These are phyloP conservation scores for Calcarisporium arbuscula DNA, from an alignment of 2,329 filamentous ascomycete species.

Conservation along the genomic window DNA sequence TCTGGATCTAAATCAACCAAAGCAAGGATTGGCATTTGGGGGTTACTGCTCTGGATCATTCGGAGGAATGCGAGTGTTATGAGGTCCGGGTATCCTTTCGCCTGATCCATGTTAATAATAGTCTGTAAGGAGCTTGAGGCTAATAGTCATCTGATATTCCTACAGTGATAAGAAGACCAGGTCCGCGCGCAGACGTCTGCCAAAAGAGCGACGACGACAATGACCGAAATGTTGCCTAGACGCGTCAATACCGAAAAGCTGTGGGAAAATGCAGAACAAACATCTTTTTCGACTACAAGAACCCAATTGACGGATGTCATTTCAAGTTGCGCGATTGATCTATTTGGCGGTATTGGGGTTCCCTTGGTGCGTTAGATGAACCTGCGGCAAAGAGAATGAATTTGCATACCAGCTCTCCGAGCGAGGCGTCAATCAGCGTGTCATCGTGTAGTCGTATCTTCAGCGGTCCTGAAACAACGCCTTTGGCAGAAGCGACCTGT, in stretches of 20 bases:
- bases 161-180: constrained; percentile 66
- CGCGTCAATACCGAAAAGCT: constrained; percentile 10
- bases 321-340: constrained; percentile 42
- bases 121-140: no score
- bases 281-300: constrained; percentile 75
- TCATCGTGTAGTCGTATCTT: constrained; percentile 39
- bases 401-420: constrained; percentile 20
- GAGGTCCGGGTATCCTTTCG: constrained; percentile 77
- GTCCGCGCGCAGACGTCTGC: constrained; percentile 37
- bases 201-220: constrained; percentile 53
- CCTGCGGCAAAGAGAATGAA: no score
- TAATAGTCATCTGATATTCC: constrained; percentile 6
- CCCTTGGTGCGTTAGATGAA: constrained; percentile 42
- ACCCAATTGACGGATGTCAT: constrained; percentile 54
- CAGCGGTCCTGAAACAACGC: constrained; percentile 57
- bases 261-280: constrained; percentile 17
- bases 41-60: constrained; percentile 39
- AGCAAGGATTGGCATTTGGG: constrained; percentile 50
- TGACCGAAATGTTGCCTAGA: constrained; percentile 67
- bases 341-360: constrained; percentile 50
- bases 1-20: constrained; percentile 74
- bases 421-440: constrained; percentile 25
- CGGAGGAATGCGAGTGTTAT: constrained; percentile 60
- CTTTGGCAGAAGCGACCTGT: constrained; percentile 68
- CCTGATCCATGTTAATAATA: constrained; percentile 36